Percentiles rank a stretch among this genome's conserved stretches.
Evolutionary conservation across 768 basidiomycete species (phyloP).

Genomic region (Exidia glandulosa): DNA sequence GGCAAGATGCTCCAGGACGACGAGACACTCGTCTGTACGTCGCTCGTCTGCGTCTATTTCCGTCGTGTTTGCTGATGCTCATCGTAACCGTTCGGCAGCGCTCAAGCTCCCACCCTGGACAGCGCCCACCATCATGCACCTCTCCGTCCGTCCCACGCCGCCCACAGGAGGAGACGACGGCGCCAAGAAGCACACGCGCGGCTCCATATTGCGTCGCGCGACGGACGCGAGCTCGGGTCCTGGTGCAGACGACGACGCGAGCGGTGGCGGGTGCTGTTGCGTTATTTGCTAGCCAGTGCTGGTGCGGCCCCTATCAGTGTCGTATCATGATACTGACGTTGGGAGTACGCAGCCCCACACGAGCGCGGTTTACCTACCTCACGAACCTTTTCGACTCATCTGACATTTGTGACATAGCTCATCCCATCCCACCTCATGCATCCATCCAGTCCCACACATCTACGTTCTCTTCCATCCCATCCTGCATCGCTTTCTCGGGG

Average conservation of each 20-base stretch:
- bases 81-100: background rate
- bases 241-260: background rate
- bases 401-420: too few species aligned
- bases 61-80: background rate
- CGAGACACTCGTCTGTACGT: slow-evolving; percentile 57
- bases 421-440: too few species aligned
- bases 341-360: too few species aligned
- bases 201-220: background rate
- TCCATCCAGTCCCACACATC: too few species aligned
- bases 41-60: too few species aligned
- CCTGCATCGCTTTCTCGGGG: too few species aligned
- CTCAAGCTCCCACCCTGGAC: background rate
- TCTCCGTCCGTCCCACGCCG: slow-evolving; percentile 55
- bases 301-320: too few species aligned
- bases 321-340: too few species aligned
- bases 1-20: slow-evolving; percentile 80
- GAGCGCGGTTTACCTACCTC: too few species aligned
- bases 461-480: too few species aligned
- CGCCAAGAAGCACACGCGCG: slow-evolving; percentile 41
- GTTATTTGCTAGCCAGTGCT: background rate
- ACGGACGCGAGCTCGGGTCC: background rate
- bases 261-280: background rate
- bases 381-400: too few species aligned
- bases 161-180: slow-evolving; percentile 38
- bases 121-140: slow-evolving; percentile 57